Conservation (phyloP, 2,329 filamentous ascomycete genomes). For the Colletotrichum sp. region DNA sequence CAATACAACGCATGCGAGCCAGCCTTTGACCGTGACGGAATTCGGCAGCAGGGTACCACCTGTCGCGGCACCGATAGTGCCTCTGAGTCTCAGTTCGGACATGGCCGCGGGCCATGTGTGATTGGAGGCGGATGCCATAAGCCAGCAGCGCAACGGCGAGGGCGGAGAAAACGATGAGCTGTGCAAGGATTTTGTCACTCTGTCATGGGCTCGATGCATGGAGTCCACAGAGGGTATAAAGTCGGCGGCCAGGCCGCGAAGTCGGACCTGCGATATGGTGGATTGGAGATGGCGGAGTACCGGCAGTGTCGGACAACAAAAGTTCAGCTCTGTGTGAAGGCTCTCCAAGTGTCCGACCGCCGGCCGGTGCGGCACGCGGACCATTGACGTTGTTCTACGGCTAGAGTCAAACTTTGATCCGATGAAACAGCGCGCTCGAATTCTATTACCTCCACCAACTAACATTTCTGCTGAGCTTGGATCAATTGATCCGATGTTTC, state of each 20-base stretch:
- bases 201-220: background rate
- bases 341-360: background rate
- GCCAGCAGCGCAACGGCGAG: background rate
- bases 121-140: background rate
- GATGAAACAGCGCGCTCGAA: background rate
- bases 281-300: background rate
- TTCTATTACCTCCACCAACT: background rate
- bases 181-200: background rate
- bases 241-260: background rate
- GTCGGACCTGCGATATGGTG: background rate
- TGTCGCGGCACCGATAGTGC: background rate
- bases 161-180: background rate
- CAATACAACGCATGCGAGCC: background rate
- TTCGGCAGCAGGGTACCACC: background rate
- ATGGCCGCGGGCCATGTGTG: background rate
- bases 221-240: background rate
- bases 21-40: background rate
- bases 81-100: background rate
- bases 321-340: background rate
- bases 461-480: background rate
- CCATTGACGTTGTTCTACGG: background rate
- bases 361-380: background rate
- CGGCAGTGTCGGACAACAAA: background rate
- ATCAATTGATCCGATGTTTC: background rate
- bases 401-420: conserved; percentile 8